These are phyloP conservation scores for Escovopsis sp. DNA, from an alignment of 2,329 filamentous ascomycete species.

Conservation along the genomic window DNA sequence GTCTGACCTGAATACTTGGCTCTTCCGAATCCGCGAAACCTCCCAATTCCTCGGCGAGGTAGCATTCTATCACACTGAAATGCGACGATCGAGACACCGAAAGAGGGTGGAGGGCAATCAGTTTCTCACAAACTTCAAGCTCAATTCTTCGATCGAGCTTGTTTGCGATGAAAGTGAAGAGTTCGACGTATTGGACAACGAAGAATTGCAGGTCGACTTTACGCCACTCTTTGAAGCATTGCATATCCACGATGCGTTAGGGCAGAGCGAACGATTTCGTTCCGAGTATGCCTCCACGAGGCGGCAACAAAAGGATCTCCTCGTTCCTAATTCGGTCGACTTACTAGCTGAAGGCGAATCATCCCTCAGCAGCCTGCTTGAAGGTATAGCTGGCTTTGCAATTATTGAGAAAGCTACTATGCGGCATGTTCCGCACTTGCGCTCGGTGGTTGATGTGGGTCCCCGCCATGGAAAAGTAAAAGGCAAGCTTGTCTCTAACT, in stretches of 20 bases:
- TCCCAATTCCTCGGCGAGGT: constrained; percentile 94
- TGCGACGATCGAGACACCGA: constrained; percentile 69
- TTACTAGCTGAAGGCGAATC: constrained; percentile 71
- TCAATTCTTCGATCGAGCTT: constrained; percentile 91
- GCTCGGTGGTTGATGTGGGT: constrained; percentile 65
- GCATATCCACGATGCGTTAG: constrained; percentile 90
- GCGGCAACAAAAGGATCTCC: constrained; percentile 77
- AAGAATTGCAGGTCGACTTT: constrained; percentile 89
- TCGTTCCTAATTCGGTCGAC: constrained; percentile 63
- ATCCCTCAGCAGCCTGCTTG: constrained; percentile 76
- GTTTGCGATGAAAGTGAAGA: constrained; percentile 93
- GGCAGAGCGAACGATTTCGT: constrained; percentile 81
- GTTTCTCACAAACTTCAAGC: constrained; percentile 67
- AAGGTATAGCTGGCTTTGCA: constrained; percentile 90
- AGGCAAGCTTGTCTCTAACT: constrained; percentile 1
- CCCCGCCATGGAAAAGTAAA: neutral
- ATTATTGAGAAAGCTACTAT: constrained; percentile 94
- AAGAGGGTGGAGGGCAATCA: constrained; percentile 63
- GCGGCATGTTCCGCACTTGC: constrained; percentile 68
- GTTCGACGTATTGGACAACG: constrained; percentile 89
- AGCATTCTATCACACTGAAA: constrained; percentile 89
- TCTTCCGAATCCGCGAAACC: constrained; percentile 87
- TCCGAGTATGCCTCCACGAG: constrained; percentile 85
- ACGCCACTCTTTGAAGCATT: constrained; percentile 86
- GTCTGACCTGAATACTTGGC: constrained; percentile 92